phyloP scores from a whole-genome alignment of 1,284 basidiomycete genomes.

The Pterula multifida region DNA sequence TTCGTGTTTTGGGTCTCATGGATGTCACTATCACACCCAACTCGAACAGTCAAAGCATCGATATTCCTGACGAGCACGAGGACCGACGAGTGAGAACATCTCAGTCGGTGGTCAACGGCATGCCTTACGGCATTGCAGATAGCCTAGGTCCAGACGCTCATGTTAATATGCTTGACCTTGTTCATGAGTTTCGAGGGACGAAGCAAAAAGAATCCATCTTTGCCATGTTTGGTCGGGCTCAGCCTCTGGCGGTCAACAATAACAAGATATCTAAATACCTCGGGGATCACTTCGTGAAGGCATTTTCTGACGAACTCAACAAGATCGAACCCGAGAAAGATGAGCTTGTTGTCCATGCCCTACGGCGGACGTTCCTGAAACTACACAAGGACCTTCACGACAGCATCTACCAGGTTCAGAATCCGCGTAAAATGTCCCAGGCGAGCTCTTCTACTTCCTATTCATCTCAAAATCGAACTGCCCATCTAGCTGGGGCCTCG shows the following conservation, averaged over 20 bases:
- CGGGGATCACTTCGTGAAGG: constrained; percentile 47
- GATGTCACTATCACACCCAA: constrained; percentile 64
- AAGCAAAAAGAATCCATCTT: constrained; percentile 53
- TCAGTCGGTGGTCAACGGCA: constrained; percentile 68
- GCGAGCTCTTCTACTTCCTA: constrained; percentile 36
- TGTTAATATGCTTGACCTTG: constrained; percentile 71
- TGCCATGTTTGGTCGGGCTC: constrained; percentile 67
- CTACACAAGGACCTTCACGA: constrained; percentile 39
- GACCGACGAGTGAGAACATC: constrained; percentile 77
- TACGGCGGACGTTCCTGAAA: constrained; percentile 58
- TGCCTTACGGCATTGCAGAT: constrained; percentile 82
- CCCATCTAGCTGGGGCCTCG: constrained; percentile 69
- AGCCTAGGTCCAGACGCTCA: constrained; percentile 54
- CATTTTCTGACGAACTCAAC: constrained; percentile 39
- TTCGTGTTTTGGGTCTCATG: constrained; percentile 74
- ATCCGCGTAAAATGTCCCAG: constrained; percentile 57
- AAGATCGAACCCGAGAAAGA: constrained; percentile 9
- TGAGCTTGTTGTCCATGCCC: constrained; percentile 24
- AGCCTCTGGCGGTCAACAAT: constrained; percentile 18
- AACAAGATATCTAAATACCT: constrained; percentile 48
- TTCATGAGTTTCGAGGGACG: constrained; percentile 59
- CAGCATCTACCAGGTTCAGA: constrained; percentile 14
- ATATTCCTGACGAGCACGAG: constrained; percentile 66
- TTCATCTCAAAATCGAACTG: constrained; percentile 56
- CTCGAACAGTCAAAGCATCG: constrained; percentile 21